Evolutionary conservation across 495 filamentous ascomycete genomes (phyloP), one percentile per base, ranked within the genome.

Genomic region (Podospora didyma): DNA sequence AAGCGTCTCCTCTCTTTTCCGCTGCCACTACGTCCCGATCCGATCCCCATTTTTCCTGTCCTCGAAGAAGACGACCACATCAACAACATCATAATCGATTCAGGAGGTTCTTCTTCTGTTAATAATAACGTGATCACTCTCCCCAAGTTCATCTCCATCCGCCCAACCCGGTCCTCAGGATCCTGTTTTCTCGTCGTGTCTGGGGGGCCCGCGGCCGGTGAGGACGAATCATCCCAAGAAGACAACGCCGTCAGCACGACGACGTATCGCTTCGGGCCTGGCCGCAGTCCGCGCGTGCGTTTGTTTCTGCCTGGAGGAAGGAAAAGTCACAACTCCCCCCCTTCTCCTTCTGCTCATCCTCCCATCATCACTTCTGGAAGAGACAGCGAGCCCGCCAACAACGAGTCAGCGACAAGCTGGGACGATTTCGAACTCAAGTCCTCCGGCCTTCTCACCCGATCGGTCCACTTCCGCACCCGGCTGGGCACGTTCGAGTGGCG

Each of bases 191-290:
- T 75, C 23, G 45, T 59, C 62, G n/a, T n/a, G n/a, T 31, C 62
- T 66, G 28, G 41, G 23, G 1, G 26, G 22, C 20, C 42, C 20
- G 19, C 17, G 20, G 0, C 20, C 26, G 7, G 59, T 59, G 55
- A 62, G 62, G 7, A 61, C 60, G 6, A 12, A 14, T 7, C 21
- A 22, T n/a, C 6, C 20, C 4, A 44, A 20, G 19, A 48, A 47
- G 34, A 70, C 62, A 7, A 49, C 31, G 45, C 58, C 3, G 50
- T 79, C 2, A 69, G 71, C 49, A 69, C 59, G 3, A 81, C 79
- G 1, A 76, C 70, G 2, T 83, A 82, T 64, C 73, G 72, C 54
- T 81, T 77, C 60, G 79, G 78, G 1, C 80, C 79, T 12, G 68
- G 68, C 23, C 67, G 70, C 7, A 56, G 58, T 2, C 68, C 70